Evolutionary conservation across 176 grass and related monocot species (phyloP).

Genomic region (Chrysopogon serrulatus): DNA sequence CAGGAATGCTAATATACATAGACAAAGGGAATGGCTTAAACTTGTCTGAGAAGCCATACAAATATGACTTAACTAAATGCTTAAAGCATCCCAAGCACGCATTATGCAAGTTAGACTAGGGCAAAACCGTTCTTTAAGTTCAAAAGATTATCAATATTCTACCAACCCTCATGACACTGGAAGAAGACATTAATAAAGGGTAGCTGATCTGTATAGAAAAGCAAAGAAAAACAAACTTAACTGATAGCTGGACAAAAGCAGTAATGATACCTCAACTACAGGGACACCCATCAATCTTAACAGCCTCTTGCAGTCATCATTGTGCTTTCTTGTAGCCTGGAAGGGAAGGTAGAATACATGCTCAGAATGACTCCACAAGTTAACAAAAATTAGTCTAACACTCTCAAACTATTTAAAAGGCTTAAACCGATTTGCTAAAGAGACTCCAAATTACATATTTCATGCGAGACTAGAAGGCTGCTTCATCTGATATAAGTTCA

Average conservation of each 20-base stretch:
- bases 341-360: not conserved
- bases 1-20: not conserved
- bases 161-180: not conserved
- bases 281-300: slow-evolving; percentile 89
- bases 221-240: slow-evolving; percentile 5
- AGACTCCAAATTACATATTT: not conserved
- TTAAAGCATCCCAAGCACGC: slow-evolving; percentile 2
- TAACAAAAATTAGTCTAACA: not conserved
- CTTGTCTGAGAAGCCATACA: not conserved
- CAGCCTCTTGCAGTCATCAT: slow-evolving; percentile 80
- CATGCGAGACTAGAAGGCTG: not conserved
- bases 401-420: not conserved
- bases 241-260: not conserved
- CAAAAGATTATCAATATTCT: not conserved
- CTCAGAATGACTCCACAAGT: not conserved
- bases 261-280: slow-evolving; percentile 63
- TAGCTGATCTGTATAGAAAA: not conserved
- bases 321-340: slow-evolving; percentile 71
- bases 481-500: slow-evolving; percentile 18
- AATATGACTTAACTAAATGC: not conserved
- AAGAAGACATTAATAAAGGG: slow-evolving; percentile 3
- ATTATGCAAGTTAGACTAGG: not conserved
- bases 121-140: not conserved
- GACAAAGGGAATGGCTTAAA: not conserved
- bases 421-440: not conserved